Base-by-base conservation (phyloP, 148 eudicot genomes). In the Chenopodium suecicum region DNA sequence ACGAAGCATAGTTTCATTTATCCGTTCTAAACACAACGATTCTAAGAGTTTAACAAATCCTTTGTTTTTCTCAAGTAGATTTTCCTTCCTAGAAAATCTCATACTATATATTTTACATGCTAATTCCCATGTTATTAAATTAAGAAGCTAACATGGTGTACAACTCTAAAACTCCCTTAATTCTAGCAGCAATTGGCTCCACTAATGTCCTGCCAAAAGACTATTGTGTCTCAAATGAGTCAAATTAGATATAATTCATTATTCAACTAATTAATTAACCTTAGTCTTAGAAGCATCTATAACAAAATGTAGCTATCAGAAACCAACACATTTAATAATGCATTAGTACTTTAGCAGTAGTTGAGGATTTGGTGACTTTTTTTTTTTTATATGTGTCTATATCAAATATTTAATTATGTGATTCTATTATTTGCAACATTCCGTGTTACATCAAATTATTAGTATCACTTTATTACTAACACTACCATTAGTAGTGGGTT, bases 161-260 rank as follows among this genome's bases (percentile, higher is more conserved):
- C 11, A 65, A 65, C 16, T n/a, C 29, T 65, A n/a, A 65, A 65
- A 62, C 13, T 6, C 32, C 83, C 86, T 70, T 52, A 70, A 80
- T 76, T 80, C 48, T 76, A 80, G 86, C 86, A 84, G 22, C 68
- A 76, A 80, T 70, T 84, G 50, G 20, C 80, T 77, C 83, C 86
- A 80, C 76, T 75, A 50, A 58, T 56, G 69, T 32, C 78, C 81
- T 37, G 56, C 27, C 66, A 73, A 73, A 79, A 73, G 37, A 41
- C 48, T 32, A 19, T 7, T 11, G n/a, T 12, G 31, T 46, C 58
- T 78, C 23, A 29, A 27, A 27, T 67, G 63, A 67, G 62, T 65
- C 72, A 63, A 78, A 25, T 2, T 31, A 17, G 44, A 41, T 41
- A 41, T 41, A 5, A 41, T 41, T 41, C 44, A 6, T 41, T 41